Evolutionary conservation across 2,329 filamentous ascomycete species (phyloP).

Genomic region (Diplocarpon mali): DNA sequence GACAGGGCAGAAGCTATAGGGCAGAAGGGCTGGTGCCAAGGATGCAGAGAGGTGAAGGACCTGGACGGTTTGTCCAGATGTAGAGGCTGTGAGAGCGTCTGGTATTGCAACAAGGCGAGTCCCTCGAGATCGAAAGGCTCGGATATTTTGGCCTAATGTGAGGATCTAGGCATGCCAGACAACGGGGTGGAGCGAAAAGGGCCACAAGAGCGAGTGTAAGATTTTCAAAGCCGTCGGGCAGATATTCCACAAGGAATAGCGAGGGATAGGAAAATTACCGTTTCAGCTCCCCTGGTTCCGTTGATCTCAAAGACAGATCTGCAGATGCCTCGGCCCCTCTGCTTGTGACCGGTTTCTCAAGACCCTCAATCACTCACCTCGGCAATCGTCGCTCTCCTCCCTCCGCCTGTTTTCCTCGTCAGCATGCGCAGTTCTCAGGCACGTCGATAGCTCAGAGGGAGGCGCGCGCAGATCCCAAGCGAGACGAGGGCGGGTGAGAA

Average conservation of each 20-base stretch:
- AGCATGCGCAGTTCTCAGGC: too few relatives aligned
- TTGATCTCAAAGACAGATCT: too few relatives aligned
- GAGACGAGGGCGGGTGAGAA: too few relatives aligned
- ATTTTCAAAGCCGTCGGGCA: constrained; percentile 14
- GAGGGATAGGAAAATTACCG: not conserved
- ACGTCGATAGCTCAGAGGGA: too few relatives aligned
- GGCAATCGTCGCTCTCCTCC: too few relatives aligned
- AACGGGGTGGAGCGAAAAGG: constrained; percentile 20
- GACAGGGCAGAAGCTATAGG: not conserved
- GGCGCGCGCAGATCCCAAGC: too few relatives aligned
- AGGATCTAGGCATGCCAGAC: constrained; percentile 20
- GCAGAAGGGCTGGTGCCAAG: constrained; percentile 14
- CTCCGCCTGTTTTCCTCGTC: too few relatives aligned
- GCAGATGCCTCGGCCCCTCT: too few relatives aligned
- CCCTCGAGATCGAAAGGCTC: not conserved
- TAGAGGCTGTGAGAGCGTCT: constrained; percentile 21
- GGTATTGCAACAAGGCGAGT: constrained; percentile 25
- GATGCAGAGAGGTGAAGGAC: constrained; percentile 12
- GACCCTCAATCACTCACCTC: too few relatives aligned
- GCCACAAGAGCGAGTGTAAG: constrained; percentile 24
- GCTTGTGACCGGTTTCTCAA: too few relatives aligned
- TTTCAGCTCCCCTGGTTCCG: too few relatives aligned
- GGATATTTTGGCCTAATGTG: not conserved
- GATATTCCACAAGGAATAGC: not conserved
- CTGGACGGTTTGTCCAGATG: constrained; percentile 16